Evolutionary conservation across 2,329 filamentous ascomycete species (phyloP).

Genomic region (Neopestalotiopsis sp.): DNA sequence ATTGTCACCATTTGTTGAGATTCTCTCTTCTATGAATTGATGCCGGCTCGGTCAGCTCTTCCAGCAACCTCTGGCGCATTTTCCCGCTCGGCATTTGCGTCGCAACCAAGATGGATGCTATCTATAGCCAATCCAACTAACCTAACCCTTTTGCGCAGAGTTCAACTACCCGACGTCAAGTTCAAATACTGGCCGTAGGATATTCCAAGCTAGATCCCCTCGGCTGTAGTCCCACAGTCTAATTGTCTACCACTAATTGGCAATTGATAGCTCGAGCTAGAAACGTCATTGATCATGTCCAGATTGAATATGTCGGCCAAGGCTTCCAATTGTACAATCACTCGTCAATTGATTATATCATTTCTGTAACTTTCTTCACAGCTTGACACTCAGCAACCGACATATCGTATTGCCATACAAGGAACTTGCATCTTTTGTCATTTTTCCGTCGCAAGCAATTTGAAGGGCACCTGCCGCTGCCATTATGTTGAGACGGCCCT

Average conservation of each 20-base stretch:
- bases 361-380: background rate
- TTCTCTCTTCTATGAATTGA: background rate
- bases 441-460: background rate
- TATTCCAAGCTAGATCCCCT: background rate
- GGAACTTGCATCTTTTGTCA: background rate
- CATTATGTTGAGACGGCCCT: accelerated
- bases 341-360: background rate
- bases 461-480: too few relatives aligned
- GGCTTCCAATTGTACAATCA: background rate
- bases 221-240: background rate
- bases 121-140: conserved; percentile 3
- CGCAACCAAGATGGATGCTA: background rate
- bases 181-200: background rate
- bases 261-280: background rate
- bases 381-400: background rate
- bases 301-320: background rate
- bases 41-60: background rate
- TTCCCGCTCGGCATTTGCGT: background rate
- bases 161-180: conserved; percentile 2
- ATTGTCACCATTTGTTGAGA: background rate
- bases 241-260: background rate
- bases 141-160: background rate
- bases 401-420: background rate
- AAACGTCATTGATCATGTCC: background rate
- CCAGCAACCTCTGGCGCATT: background rate